Evolutionary conservation across 2,329 filamentous ascomycete species (phyloP), one percentile per base, ranked within the genome.

Genomic region (Fusarium tupiense): DNA sequence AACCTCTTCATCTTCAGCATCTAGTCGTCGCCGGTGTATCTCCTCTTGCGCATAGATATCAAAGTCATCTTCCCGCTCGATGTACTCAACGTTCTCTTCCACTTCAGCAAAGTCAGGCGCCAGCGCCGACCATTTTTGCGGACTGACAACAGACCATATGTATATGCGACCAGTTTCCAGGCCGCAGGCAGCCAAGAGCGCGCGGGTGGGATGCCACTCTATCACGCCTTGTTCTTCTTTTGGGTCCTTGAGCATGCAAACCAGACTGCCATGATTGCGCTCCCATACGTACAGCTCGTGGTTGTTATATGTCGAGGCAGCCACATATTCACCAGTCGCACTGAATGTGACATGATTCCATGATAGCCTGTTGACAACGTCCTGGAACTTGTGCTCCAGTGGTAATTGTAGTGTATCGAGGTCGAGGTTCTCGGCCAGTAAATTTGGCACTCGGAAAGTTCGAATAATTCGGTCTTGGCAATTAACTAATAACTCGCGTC

Each of bases 271-370:
- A 79, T 97, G 94, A 64, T 92, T 93, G 62, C 96, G 91, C 84
- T 99, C 96, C 96, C 96, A 98, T 35, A 98, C 95, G 83, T 98
- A 98, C 73, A 99, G 93, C 83, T 99, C 96, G 78, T 98, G 95
- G 80, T 99, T 99, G 87, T 98, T 98, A 82, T 95, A 98, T 5
- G 96, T 98, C 33, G 95, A 97, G 2, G 97, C 96, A 31, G 95
- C 95, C 46, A 99, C 95, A 81, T 98, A 98, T 83, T 99, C 96
- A 60, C 95, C 95, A 0, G 94, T 96, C 2, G 94, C 93, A 79
- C 94, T 97, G 82, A 99, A 98, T 0, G 95, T 95, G 67, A 98
- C 95, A 80, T 98, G 95, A 80, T 98, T 99, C 96, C 96, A 99
- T 12, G 93, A 95, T 19, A 98, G 85, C 50, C 93, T 91, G 80